These are phyloP conservation scores for Microdochium trichocladiopsis DNA, from an alignment of 2,329 filamentous ascomycete genomes.

Conservation along the genomic window DNA sequence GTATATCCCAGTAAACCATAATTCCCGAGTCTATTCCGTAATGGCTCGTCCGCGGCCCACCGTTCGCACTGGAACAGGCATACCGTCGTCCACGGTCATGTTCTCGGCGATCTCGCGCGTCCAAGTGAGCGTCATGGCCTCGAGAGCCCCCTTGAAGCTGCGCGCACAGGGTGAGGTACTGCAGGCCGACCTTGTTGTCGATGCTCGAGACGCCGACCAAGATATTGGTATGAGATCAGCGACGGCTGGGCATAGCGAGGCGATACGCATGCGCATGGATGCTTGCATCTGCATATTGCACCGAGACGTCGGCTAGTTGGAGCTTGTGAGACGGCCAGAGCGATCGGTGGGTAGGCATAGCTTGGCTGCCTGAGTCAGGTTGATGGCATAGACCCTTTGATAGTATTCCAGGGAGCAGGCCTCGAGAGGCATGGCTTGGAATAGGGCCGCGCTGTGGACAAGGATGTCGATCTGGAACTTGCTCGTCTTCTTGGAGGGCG, in stretches of 20 bases:
- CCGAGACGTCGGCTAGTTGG: too few relatives aligned
- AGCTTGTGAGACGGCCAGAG: slow-evolving; percentile 48
- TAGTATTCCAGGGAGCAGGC: slow-evolving; percentile 42
- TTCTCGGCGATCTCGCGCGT: slow-evolving; percentile 50
- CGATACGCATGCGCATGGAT: too few relatives aligned
- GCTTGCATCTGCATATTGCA: too few relatives aligned
- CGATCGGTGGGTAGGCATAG: slow-evolving; percentile 48
- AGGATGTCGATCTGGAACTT: slow-evolving; percentile 48
- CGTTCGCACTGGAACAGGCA: too few relatives aligned
- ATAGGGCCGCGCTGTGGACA: slow-evolving; percentile 51
- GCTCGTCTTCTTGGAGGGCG: slow-evolving; percentile 31
- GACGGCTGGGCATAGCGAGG: too few relatives aligned
- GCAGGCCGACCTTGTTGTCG: slow-evolving; percentile 26
- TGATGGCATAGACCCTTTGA: slow-evolving; percentile 43
- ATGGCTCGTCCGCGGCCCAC: too few relatives aligned
- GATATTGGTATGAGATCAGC: background rate
- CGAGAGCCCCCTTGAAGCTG: slow-evolving; percentile 55
- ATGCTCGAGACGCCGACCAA: slow-evolving; percentile 35
- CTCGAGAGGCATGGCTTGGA: slow-evolving; percentile 36
- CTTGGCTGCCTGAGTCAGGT: slow-evolving; percentile 46
- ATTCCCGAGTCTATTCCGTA: too few relatives aligned
- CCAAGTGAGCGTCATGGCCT: slow-evolving; percentile 59
- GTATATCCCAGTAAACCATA: too few relatives aligned
- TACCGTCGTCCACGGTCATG: slow-evolving; percentile 55
- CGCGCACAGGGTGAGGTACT: slow-evolving; percentile 42